Evolutionary conservation across 2,329 filamentous ascomycete species (phyloP).

Genomic region (Fusarium guadeloupense): DNA sequence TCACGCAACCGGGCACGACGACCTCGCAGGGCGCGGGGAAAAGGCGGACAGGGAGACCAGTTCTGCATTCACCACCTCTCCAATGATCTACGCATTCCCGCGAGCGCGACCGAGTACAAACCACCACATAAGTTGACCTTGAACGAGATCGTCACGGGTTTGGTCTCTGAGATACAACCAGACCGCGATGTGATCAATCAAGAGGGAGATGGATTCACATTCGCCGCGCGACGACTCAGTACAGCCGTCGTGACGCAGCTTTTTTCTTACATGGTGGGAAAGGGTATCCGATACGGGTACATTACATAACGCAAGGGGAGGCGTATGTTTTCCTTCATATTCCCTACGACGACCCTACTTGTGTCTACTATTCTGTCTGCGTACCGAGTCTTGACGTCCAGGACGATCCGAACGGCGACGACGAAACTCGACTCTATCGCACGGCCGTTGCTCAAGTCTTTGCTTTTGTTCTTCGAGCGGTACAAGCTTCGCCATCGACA

Average conservation of each 20-base stretch:
- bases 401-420: constrained; percentile 30
- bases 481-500: constrained; percentile 42
- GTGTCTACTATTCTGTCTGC: constrained; percentile 47
- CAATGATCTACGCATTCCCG: constrained; percentile 30
- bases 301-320: constrained; percentile 47
- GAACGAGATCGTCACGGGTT: constrained; percentile 46
- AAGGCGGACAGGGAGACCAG: constrained; percentile 46
- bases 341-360: constrained; percentile 42
- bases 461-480: constrained; percentile 49
- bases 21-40: constrained; percentile 36
- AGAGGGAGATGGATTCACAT: constrained; percentile 44
- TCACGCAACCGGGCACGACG: too few species aligned
- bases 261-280: constrained; percentile 53
- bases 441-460: constrained; percentile 53
- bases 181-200: constrained; percentile 47
- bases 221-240: constrained; percentile 44
- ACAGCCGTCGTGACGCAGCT: constrained; percentile 52
- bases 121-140: constrained; percentile 49
- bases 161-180: constrained; percentile 48
- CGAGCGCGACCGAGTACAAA: constrained; percentile 51
- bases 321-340: constrained; percentile 50
- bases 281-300: constrained; percentile 49
- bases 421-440: constrained; percentile 47
- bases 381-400: constrained; percentile 49
- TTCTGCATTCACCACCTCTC: constrained; percentile 40